These are phyloP conservation scores for Plantago lanceolata DNA, from an alignment of 305 asterid species.

Conservation along the genomic window DNA sequence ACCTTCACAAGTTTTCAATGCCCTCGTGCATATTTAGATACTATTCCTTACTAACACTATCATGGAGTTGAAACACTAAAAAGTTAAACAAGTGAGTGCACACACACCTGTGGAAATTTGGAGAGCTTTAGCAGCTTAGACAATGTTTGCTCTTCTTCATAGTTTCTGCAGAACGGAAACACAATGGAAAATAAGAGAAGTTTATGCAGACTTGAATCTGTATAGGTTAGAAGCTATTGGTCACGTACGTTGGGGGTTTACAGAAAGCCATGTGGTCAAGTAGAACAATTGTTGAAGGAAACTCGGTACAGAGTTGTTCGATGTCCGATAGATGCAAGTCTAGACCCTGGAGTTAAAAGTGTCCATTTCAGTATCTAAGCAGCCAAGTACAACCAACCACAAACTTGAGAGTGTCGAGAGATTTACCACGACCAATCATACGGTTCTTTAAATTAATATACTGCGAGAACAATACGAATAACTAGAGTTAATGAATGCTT, in stretches of 20 bases:
- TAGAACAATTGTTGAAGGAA: slow-evolving; percentile 70
- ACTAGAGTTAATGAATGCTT: slow-evolving; percentile 5
- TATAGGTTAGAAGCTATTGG: slow-evolving; percentile 12
- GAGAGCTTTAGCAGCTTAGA: slow-evolving; percentile 57
- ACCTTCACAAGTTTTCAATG: slow-evolving; percentile 38
- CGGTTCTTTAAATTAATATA: neutral
- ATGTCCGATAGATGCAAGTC: slow-evolving; percentile 68
- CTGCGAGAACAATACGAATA: neutral
- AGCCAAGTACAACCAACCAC: neutral
- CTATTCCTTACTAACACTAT: neutral
- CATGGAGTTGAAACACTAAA: no score
- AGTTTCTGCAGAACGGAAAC: slow-evolving; percentile 39
- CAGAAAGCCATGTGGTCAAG: slow-evolving; percentile 86
- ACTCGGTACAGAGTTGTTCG: slow-evolving; percentile 63
- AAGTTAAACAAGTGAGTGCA: neutral
- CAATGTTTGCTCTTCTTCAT: slow-evolving; percentile 46
- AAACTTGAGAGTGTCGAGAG: slow-evolving; percentile 3
- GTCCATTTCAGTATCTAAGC: neutral
- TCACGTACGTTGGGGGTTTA: slow-evolving; percentile 78
- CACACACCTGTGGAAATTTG: slow-evolving; percentile 72
- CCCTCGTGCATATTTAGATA: neutral
- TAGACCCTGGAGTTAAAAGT: slow-evolving; percentile 58
- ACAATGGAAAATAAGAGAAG: slow-evolving; percentile 9
- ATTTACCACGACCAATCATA: neutral
- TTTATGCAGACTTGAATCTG: slow-evolving; percentile 3